These are phyloP conservation scores for Termitomyces sp. DNA, from an alignment of 768 basidiomycete genomes.

Conservation along the genomic window DNA sequence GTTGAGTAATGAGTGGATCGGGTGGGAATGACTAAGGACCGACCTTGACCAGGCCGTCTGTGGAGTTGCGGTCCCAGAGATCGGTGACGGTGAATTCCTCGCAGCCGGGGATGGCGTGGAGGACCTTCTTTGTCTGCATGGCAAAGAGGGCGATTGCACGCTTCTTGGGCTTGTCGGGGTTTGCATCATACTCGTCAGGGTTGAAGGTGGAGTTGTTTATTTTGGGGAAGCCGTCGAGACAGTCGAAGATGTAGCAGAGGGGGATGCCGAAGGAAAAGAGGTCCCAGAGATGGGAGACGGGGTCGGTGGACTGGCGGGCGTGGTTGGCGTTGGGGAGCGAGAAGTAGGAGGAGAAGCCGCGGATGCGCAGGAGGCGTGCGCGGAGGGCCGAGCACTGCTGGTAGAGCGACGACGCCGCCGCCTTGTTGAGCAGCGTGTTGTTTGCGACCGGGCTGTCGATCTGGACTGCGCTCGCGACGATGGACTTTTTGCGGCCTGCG, in stretches of 20 bases:
- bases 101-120: constrained; percentile 60
- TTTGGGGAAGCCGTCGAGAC: constrained; percentile 64
- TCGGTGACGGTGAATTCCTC: constrained; percentile 91
- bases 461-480: constrained; percentile 60
- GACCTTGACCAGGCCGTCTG: constrained; percentile 94
- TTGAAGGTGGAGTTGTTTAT: constrained; percentile 66
- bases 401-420: constrained; percentile 88
- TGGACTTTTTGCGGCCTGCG: constrained; percentile 79
- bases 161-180: constrained; percentile 85
- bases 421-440: constrained; percentile 88
- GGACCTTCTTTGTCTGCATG: constrained; percentile 71
- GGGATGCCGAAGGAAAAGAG: constrained; percentile 90
- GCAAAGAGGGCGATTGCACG: constrained; percentile 88
- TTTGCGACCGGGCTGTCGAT: constrained; percentile 75
- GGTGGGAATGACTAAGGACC: constrained; percentile 20
- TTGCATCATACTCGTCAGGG: constrained; percentile 57
- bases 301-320: constrained; percentile 80
- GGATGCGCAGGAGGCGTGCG: constrained; percentile 73
- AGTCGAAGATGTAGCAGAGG: constrained; percentile 95
- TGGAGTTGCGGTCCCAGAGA: constrained; percentile 86
- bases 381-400: constrained; percentile 86
- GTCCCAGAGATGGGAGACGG: constrained; percentile 93
- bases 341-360: constrained; percentile 70
- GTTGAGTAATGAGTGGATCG: constrained; percentile 4
- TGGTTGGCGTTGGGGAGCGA: constrained; percentile 52